A percentile compares a stretch with the other conserved stretches of the same genome.
Conservation (phyloP, 2,329 filamentous ascomycete genomes). For the Corynespora cassiicola region DNA sequence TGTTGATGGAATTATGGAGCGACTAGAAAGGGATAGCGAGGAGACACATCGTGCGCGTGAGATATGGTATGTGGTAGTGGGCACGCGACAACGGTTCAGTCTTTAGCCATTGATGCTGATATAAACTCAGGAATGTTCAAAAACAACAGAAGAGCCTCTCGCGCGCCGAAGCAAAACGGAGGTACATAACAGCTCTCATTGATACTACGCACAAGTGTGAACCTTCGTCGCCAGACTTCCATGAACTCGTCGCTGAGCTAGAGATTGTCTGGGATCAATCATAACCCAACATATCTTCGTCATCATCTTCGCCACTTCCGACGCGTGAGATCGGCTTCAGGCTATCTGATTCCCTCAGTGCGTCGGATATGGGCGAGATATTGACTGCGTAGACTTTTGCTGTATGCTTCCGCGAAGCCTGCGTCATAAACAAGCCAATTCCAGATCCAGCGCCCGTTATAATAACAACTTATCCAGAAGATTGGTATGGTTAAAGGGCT, state of each 20-base stretch:
- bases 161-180: slow-evolving; percentile 89
- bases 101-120: too few relatives aligned
- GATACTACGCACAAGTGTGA: slow-evolving; percentile 97
- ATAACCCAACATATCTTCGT: slow-evolving; percentile 77
- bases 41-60: slow-evolving; percentile 63
- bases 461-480: too few relatives aligned
- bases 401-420: too few relatives aligned
- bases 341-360: too few relatives aligned
- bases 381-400: too few relatives aligned
- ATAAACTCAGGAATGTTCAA: slow-evolving; percentile 80
- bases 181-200: slow-evolving; percentile 92
- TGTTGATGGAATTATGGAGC: slow-evolving; percentile 90
- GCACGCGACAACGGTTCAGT: slow-evolving; percentile 28
- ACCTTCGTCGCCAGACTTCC: slow-evolving; percentile 80
- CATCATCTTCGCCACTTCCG: slow-evolving; percentile 56
- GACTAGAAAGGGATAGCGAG: slow-evolving; percentile 64
- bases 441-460: too few relatives aligned
- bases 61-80: slow-evolving; percentile 72
- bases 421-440: too few relatives aligned
- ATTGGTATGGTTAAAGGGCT: too few relatives aligned
- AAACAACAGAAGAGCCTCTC: slow-evolving; percentile 82
- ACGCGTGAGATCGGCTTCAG: too few relatives aligned
- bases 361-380: too few relatives aligned
- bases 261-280: slow-evolving; percentile 99
- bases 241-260: slow-evolving; percentile 89